Evolutionary conservation across 2,329 filamentous ascomycete species (phyloP).

Genomic region (Rhinocladiella mackenziei): DNA sequence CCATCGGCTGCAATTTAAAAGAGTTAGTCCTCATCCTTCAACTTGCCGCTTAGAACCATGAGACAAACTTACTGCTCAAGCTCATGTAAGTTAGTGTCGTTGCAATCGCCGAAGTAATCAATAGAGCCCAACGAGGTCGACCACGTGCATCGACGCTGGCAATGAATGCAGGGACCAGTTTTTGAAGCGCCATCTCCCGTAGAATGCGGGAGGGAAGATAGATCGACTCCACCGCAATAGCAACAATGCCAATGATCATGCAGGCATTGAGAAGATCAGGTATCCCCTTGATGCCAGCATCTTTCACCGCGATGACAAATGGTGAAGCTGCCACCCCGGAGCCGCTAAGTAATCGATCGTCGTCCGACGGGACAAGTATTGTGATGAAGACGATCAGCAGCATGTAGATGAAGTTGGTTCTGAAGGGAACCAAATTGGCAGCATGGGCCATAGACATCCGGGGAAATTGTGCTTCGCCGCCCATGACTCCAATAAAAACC

Average conservation of each 20-base stretch:
- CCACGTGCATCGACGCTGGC: constrained; percentile 33
- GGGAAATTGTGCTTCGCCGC: constrained; percentile 37
- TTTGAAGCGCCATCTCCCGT: constrained; percentile 32
- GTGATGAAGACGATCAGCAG: constrained; percentile 32
- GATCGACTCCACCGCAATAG: constrained; percentile 34
- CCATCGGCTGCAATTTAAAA: constrained; percentile 13
- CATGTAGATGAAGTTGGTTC: constrained; percentile 35
- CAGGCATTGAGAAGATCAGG: constrained; percentile 34
- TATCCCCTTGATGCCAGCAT: constrained; percentile 33
- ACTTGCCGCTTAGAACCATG: neutral
- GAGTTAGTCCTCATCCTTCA: neutral
- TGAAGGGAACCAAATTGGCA: constrained; percentile 34
- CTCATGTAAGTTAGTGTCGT: constrained; percentile 35
- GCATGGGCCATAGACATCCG: constrained; percentile 37
- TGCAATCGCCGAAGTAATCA: constrained; percentile 30
- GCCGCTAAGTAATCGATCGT: constrained; percentile 31
- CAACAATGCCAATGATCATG: constrained; percentile 35
- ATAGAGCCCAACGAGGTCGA: constrained; percentile 32
- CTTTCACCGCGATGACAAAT: constrained; percentile 34
- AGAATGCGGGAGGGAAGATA: constrained; percentile 36
- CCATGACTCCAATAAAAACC: constrained; percentile 36
- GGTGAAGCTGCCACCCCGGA: constrained; percentile 33
- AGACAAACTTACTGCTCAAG: constrained; percentile 27
- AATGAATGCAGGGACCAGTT: constrained; percentile 31
- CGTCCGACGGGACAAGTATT: constrained; percentile 29